phyloP scores from a whole-genome alignment of 441 rosid species.

The Croton setiger region DNA sequence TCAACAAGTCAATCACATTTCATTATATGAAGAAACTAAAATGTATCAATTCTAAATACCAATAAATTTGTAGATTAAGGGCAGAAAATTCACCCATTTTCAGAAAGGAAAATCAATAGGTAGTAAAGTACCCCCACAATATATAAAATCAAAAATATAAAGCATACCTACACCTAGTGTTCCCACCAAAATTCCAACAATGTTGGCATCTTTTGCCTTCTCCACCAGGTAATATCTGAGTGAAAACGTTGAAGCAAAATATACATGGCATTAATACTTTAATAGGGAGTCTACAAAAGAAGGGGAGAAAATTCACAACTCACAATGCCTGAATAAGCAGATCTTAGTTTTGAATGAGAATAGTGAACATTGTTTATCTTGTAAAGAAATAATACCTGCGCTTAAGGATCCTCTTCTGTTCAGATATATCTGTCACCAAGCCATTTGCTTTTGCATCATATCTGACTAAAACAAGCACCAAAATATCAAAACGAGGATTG shows the following conservation, averaged over 20 bases:
- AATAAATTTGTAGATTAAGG: neutral
- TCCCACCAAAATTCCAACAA: slow-evolving; percentile 87
- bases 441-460: slow-evolving; percentile 67
- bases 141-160: neutral
- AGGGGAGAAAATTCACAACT: neutral
- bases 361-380: slow-evolving; percentile 1
- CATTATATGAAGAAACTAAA: neutral
- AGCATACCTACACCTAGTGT: slow-evolving; percentile 89
- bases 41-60: neutral
- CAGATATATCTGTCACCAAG: slow-evolving; percentile 68
- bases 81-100: neutral
- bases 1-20: too few species aligned
- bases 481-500: slow-evolving; percentile 18
- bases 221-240: slow-evolving; percentile 90
- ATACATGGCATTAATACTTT: too few species aligned
- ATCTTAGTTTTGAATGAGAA: neutral
- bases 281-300: too few species aligned
- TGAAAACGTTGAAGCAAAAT: slow-evolving; percentile 14
- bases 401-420: slow-evolving; percentile 73
- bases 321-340: neutral
- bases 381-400: slow-evolving; percentile 60
- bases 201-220: slow-evolving; percentile 94
- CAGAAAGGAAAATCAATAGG: neutral
- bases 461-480: slow-evolving; percentile 60
- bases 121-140: neutral